Conservation (phyloP, 768 basidiomycete species). For the Lentinula lateritia region DNA sequence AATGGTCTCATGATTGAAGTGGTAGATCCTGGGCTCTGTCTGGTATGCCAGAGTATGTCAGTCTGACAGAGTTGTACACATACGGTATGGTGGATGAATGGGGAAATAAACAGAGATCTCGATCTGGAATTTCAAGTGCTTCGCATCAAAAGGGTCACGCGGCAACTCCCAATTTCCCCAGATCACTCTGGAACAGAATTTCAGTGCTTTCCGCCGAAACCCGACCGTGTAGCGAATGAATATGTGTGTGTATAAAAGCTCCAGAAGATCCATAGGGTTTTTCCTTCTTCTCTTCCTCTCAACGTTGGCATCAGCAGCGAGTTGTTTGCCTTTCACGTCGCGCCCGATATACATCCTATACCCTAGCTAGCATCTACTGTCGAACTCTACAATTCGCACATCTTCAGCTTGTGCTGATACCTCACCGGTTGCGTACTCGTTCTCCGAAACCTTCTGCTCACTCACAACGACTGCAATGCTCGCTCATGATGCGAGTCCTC, state of each 20-base stretch:
- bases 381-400: not conserved
- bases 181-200: not conserved
- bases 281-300: not conserved
- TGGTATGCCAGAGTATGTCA: not conserved
- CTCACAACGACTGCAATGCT: not conserved
- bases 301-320: not conserved
- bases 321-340: not conserved
- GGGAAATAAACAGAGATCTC: not conserved
- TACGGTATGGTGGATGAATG: not conserved
- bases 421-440: not conserved
- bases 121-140: not conserved
- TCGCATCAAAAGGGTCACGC: not conserved
- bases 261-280: not conserved
- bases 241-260: not conserved
- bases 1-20: too few species aligned
- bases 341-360: not conserved
- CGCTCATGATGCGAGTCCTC: conserved; percentile 5
- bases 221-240: not conserved
- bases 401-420: not conserved
- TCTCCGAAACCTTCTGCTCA: too few species aligned
- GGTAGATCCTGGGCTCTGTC: too few species aligned
- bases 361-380: not conserved
- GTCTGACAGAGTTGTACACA: not conserved
- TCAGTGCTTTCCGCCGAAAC: not conserved
- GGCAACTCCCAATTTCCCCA: not conserved